Evolutionary conservation across 805 yeast genomes (phyloP).

Genomic region (Yamadazyma scolyti): DNA sequence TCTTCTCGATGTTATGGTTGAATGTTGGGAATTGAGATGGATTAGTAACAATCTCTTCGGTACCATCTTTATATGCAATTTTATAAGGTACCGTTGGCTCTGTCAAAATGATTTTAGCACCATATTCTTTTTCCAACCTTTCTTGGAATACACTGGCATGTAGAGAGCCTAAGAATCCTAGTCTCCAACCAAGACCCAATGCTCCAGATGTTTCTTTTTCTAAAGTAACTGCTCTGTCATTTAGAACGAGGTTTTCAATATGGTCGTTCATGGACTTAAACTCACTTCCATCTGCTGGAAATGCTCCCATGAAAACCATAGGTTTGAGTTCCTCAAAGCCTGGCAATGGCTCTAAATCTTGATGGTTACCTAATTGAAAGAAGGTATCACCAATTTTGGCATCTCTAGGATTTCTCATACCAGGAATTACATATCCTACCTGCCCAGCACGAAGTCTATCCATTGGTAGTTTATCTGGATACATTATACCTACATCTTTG

Average conservation of each 20-base stretch:
- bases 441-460: constrained; percentile 78
- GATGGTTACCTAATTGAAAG: constrained; percentile 53
- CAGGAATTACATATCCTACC: constrained; percentile 92
- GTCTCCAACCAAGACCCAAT: constrained; percentile 95
- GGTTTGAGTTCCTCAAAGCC: constrained; percentile 98
- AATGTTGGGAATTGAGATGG: constrained; percentile 86
- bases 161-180: constrained; percentile 89
- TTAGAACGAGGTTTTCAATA: constrained; percentile 80
- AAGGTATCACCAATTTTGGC: constrained; percentile 92
- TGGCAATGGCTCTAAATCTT: constrained; percentile 70
- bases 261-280: constrained; percentile 87
- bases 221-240: constrained; percentile 87
- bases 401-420: constrained; percentile 83
- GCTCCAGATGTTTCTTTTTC: constrained; percentile 92
- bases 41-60: constrained; percentile 66
- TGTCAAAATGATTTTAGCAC: constrained; percentile 85
- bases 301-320: constrained; percentile 98
- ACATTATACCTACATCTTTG: constrained; percentile 92
- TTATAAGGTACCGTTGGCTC: constrained; percentile 96
- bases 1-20: constrained; percentile 44
- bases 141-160: constrained; percentile 96
- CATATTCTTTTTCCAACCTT: constrained; percentile 88
- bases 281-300: constrained; percentile 92
- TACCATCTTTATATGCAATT: constrained; percentile 63
- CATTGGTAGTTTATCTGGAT: constrained; percentile 77